Evolutionary conservation across 1,284 basidiomycete genomes (phyloP).

Genomic region (Ganoderma multipileum): DNA sequence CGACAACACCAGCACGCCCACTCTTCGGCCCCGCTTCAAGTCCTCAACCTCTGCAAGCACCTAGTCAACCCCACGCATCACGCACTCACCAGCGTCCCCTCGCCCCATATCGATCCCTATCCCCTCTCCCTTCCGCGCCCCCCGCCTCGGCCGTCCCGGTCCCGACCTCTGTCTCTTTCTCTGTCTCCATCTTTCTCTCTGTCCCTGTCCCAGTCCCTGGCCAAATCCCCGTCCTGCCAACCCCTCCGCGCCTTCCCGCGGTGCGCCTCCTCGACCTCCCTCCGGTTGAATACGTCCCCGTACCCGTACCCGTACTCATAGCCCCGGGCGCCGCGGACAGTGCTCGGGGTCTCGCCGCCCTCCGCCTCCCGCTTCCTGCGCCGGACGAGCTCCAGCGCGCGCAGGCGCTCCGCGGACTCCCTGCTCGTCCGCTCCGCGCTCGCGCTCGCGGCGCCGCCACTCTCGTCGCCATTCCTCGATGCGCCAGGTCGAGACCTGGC

Average conservation of each 20-base stretch:
- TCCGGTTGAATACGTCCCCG: conserved; percentile 72
- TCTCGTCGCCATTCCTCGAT: conserved; percentile 9
- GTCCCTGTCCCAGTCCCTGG: too few relatives aligned
- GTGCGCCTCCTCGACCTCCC: conserved; percentile 73
- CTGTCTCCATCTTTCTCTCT: too few relatives aligned
- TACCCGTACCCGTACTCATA: conserved; percentile 66
- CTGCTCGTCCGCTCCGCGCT: conserved; percentile 65
- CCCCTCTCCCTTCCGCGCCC: neutral
- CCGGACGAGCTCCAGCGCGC: conserved; percentile 71
- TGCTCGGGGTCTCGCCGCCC: conserved; percentile 74
- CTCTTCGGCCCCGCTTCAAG: neutral
- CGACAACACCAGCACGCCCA: neutral
- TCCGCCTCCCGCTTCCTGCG: conserved; percentile 66
- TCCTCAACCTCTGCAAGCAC: neutral
- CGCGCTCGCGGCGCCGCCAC: conserved; percentile 34
- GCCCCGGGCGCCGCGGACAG: conserved; percentile 62
- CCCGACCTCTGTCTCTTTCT: too few relatives aligned
- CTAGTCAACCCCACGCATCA: neutral
- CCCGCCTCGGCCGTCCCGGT: too few relatives aligned
- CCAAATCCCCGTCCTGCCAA: conserved; percentile 11
- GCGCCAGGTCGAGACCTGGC: conserved; percentile 14
- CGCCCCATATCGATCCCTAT: neutral
- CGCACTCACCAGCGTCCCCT: neutral
- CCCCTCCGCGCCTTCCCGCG: conserved; percentile 33
- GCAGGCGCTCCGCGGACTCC: conserved; percentile 75